These are phyloP conservation scores for Tylopilus plumbeoviolaceoides DNA, from an alignment of 768 basidiomycete species.

Conservation along the genomic window DNA sequence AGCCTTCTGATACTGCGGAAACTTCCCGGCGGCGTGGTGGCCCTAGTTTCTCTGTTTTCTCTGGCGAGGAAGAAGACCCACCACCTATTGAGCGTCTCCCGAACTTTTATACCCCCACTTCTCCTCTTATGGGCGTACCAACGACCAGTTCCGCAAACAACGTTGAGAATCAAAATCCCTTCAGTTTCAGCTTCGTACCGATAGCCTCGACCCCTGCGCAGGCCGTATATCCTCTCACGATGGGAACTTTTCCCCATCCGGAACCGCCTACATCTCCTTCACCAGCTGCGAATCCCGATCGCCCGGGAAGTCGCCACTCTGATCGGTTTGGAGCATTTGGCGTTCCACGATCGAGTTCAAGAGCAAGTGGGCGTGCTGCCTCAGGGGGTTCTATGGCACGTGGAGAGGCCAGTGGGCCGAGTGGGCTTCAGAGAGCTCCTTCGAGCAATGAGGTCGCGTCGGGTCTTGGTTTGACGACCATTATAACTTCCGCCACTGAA, in stretches of 20 bases:
- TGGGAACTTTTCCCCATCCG: constrained; percentile 34
- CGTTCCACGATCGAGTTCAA: constrained; percentile 37
- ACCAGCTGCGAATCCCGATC: constrained; percentile 30
- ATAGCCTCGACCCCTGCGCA: constrained; percentile 51
- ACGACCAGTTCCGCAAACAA: constrained; percentile 47
- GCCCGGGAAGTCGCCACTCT: constrained; percentile 32
- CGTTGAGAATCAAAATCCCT: constrained; percentile 51
- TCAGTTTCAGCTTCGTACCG: constrained; percentile 49
- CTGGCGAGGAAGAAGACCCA: constrained; percentile 39
- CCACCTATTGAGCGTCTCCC: constrained; percentile 51
- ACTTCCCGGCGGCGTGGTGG: constrained; percentile 25
- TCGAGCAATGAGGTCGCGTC: constrained; percentile 47
- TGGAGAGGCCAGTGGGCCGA: constrained; percentile 26
- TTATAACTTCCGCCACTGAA: constrained; percentile 38
- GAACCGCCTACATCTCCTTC: constrained; percentile 34
- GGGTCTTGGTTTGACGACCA: constrained; percentile 39
- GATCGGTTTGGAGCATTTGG: constrained; percentile 28
- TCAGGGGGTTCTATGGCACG: constrained; percentile 26
- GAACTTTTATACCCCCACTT: constrained; percentile 44
- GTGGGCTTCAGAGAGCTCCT: constrained; percentile 28
- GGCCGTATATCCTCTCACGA: constrained; percentile 34
- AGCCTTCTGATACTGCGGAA: constrained; percentile 13
- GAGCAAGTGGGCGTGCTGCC: constrained; percentile 27
- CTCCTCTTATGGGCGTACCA: constrained; percentile 33
- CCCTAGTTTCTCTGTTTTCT: constrained; percentile 47